Conservation (phyloP, 2,329 filamentous ascomycete genomes). For the Colletotrichum musicola region DNA sequence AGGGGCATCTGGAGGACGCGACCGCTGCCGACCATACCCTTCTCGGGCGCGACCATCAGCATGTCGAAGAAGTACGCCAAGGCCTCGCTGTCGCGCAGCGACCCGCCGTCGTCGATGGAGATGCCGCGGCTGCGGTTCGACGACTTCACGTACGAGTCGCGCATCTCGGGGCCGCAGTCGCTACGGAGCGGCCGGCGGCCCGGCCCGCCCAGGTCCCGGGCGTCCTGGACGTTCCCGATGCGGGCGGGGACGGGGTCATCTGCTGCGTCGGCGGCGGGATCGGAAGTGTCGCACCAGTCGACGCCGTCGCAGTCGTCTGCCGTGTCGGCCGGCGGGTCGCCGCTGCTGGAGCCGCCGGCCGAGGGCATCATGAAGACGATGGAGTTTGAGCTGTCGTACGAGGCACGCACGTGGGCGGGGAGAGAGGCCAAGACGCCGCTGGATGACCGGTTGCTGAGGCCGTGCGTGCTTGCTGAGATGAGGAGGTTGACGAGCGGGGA, state of each 20-base stretch:
- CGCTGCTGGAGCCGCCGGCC: not conserved
- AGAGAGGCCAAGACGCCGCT: not conserved
- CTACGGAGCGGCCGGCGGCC: not conserved
- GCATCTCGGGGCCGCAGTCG: slow-evolving; percentile 20
- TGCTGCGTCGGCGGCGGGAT: not conserved
- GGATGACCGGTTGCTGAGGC: slow-evolving; percentile 4
- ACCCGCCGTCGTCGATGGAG: slow-evolving; percentile 2
- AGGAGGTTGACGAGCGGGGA: slow-evolving; percentile 7
- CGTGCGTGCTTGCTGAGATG: slow-evolving; percentile 13
- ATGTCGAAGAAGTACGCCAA: slow-evolving; percentile 8
- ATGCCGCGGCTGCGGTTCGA: slow-evolving; percentile 31
- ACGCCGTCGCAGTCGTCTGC: not conserved
- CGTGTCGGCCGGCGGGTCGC: not conserved
- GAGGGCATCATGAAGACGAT: slow-evolving; percentile 36
- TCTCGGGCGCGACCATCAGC: not conserved
- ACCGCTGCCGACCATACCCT: not conserved
- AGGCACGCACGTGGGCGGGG: slow-evolving; percentile 15
- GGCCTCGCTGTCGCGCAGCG: not conserved
- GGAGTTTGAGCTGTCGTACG: slow-evolving; percentile 32
- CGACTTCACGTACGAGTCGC: slow-evolving; percentile 31
- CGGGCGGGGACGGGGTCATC: not conserved
- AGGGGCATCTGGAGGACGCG: not conserved
- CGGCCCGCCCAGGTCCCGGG: not conserved
- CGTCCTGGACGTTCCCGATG: slow-evolving; percentile 20
- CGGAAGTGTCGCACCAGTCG: too few species aligned